Evolutionary conservation across 163 green algal species (phyloP).

Genomic region (Trebouxiophyceae sp.): DNA sequence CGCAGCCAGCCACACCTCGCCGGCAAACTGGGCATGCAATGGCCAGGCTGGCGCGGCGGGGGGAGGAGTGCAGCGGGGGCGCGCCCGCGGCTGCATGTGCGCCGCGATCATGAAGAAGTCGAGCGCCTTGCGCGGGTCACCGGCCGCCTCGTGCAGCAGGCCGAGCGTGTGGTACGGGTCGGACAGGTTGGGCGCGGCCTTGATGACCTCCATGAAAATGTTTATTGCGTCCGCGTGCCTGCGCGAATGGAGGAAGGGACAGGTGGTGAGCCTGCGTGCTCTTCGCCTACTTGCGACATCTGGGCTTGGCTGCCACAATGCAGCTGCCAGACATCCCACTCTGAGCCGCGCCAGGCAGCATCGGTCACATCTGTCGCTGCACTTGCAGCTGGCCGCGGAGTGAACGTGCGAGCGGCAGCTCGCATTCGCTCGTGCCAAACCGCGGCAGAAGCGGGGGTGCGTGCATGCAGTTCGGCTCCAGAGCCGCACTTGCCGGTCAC

Average conservation of each 20-base stretch:
- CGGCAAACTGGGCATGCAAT: not conserved
- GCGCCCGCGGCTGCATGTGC: slow-evolving; percentile 60
- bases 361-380: too few relatives aligned
- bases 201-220: slow-evolving; percentile 68
- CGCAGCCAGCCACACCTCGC: too few relatives aligned
- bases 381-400: too few relatives aligned
- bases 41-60: not conserved
- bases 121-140: slow-evolving; percentile 47
- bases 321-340: too few relatives aligned
- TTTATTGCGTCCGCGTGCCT: too few relatives aligned
- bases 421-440: too few relatives aligned
- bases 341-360: too few relatives aligned
- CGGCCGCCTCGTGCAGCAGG: slow-evolving; percentile 48
- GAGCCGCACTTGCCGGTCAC: slow-evolving; percentile 33
- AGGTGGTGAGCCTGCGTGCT: too few relatives aligned
- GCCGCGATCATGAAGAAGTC: slow-evolving; percentile 88
- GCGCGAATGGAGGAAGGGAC: too few relatives aligned
- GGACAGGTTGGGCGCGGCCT: slow-evolving; percentile 57
- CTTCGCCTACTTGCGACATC: too few relatives aligned
- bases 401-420: too few relatives aligned
- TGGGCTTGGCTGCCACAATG: too few relatives aligned
- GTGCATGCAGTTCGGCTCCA: not conserved
- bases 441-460: not conserved
- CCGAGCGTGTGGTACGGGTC: slow-evolving; percentile 83
- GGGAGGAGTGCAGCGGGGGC: not conserved